Evolutionary conservation across 257 asterid genomes (phyloP), one percentile per base, ranked within the genome.

Genomic region (Lycium barbarum): DNA sequence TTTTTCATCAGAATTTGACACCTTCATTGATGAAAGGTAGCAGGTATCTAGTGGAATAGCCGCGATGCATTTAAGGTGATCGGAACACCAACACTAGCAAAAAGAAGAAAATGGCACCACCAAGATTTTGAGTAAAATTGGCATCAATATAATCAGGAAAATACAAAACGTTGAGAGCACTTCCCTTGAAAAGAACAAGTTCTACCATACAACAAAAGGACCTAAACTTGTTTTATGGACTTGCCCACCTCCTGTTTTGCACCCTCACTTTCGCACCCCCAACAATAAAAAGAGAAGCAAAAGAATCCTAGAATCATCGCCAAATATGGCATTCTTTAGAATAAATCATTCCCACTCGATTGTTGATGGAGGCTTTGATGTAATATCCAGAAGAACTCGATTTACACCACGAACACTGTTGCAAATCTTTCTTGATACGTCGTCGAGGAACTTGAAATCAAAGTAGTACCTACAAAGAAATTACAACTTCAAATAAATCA

Each of bases 331-430:
- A 51, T 26, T 59, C 47, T 38, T 11, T 49, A 15, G 1, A 70
- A 40, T 3, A 68, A 26, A 59, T 85, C 88, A 97, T 88, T 97
- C 98, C 98, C 99, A 97, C 88, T 97, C 99, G 78, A 97, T 97
- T 8, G 99, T 97, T 6, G 99, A 93, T 13, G 99, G 99, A 88
- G 99, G 99, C 90, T 97, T 97, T n/a, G 99, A 95, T 7, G 98
- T 97, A 67, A 97, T 91, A 86, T 97, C 99, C 38, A 93, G 95
- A 86, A 97, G 97, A 90, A 97, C 99, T 79, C 98, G 92, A 73
- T 97, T 97, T n/a, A 97, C 98, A 26, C 99, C 97, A 1, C 92
- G 93, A 47, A 97, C 98, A 83, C 93, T 94, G 66, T 97, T 97
- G 97, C 98, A 95, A 43, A 97, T 97, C 94, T 86, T 97, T 20